Conservation (phyloP, 768 basidiomycete species). For the Leucocoprinus sp. region DNA sequence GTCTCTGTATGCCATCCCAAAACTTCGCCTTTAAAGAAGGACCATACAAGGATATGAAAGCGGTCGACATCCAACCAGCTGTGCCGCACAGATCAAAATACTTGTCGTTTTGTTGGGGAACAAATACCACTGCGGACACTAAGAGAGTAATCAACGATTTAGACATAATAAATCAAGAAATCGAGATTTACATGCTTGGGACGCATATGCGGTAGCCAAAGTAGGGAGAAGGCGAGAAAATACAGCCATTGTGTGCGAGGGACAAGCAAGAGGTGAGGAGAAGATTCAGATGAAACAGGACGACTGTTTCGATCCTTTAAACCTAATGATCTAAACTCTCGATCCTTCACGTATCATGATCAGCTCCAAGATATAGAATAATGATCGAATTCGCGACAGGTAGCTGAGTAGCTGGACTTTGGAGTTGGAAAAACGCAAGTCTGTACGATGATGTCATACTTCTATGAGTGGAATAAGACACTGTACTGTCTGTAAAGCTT, state of each 20-base stretch:
- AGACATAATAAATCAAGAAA: not conserved
- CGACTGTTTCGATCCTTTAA: no score
- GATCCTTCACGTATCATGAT: no score
- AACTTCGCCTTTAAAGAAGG: slow-evolving; percentile 45
- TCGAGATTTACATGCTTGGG: slow-evolving; percentile 35
- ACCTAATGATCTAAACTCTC: no score
- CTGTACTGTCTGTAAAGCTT: no score
- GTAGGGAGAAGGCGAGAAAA: slow-evolving; percentile 48
- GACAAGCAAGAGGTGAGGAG: not conserved
- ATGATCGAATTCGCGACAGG: no score
- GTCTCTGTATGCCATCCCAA: slow-evolving; percentile 27
- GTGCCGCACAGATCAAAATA: slow-evolving; percentile 64
- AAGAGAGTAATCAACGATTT: slow-evolving; percentile 2
- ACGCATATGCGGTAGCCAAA: slow-evolving; percentile 38
- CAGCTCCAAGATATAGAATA: no score
- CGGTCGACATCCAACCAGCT: slow-evolving; percentile 56
- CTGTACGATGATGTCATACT: no score
- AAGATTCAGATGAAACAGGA: not conserved
- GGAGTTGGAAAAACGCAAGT: no score
- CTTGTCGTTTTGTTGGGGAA: slow-evolving; percentile 57
- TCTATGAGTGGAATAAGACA: no score
- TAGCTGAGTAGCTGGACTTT: no score
- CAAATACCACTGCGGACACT: slow-evolving; percentile 53
- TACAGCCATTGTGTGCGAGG: slow-evolving; percentile 28
- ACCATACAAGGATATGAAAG: slow-evolving; percentile 54